phyloP scores from a whole-genome alignment of 306 rosid species.

The Cucumis hystrix region DNA sequence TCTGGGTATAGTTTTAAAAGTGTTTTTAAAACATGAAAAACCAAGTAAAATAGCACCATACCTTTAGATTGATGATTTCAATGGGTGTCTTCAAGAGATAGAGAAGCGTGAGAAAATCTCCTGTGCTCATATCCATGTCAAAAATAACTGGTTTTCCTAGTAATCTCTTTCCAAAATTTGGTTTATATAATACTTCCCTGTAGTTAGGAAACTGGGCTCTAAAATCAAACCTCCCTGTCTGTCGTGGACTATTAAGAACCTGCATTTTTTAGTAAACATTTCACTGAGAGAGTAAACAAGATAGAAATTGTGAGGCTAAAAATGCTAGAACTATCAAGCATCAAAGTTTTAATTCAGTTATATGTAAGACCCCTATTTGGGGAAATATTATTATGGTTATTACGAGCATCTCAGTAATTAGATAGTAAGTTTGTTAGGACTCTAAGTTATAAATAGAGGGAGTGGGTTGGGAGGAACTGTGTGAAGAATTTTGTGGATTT shows the following conservation, averaged over 20 bases:
- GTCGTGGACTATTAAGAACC: slow-evolving; percentile 29
- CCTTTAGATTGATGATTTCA: slow-evolving; percentile 70
- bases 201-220: slow-evolving; percentile 68
- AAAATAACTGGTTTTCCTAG: slow-evolving; percentile 71
- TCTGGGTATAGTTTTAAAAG: neutral
- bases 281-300: neutral
- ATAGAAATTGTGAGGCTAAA: neutral
- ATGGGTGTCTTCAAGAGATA: slow-evolving; percentile 74
- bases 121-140: slow-evolving; percentile 97
- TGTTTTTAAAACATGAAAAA: neutral
- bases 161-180: slow-evolving; percentile 28
- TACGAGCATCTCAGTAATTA: too few relatives aligned
- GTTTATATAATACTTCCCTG: slow-evolving; percentile 51
- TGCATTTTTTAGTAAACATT: neutral
- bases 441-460: too few relatives aligned
- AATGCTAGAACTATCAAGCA: neutral
- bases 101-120: slow-evolving; percentile 73
- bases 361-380: neutral
- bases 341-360: neutral
- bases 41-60: slow-evolving; percentile 8
- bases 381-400: too few relatives aligned
- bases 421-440: too few relatives aligned
- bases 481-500: too few relatives aligned
- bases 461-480: too few relatives aligned
- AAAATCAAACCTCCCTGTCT: slow-evolving; percentile 64